Evolutionary conservation across 495 filamentous ascomycete genomes (phyloP).

Genomic region (Aspergillus nidulans): DNA sequence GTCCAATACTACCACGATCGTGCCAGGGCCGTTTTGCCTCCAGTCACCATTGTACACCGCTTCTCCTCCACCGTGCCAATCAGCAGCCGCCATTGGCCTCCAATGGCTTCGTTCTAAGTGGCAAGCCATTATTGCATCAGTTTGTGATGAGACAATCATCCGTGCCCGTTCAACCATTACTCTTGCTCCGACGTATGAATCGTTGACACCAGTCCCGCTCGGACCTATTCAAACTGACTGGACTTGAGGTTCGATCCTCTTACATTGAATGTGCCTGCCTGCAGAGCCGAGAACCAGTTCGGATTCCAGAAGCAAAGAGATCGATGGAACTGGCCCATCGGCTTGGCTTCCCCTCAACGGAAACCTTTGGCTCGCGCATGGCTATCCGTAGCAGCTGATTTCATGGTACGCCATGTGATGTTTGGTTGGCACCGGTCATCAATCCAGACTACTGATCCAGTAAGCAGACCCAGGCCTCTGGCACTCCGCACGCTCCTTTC

Average conservation of each 20-base stretch:
- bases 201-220: constrained; percentile 4
- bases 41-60: constrained; percentile 14
- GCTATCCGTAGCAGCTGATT: constrained; percentile 12
- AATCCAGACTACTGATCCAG: too few species aligned
- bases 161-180: constrained; percentile 2
- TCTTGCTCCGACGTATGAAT: constrained; percentile 2
- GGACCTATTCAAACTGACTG: neutral
- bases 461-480: neutral
- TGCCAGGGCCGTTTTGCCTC: neutral
- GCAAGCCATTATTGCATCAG: constrained; percentile 16
- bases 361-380: constrained; percentile 15
- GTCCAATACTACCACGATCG: too few species aligned
- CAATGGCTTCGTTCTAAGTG: constrained; percentile 2
- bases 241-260: neutral
- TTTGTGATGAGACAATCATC: constrained; percentile 18
- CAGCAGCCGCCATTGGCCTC: constrained; percentile 4
- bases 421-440: neutral
- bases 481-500: neutral
- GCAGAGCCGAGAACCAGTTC: neutral
- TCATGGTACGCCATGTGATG: constrained; percentile 8
- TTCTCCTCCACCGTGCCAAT: constrained; percentile 16
- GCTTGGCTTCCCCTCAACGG: neutral
- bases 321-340: too few species aligned
- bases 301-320: constrained; percentile 7
- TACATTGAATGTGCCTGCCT: neutral